Conservation (phyloP, 257 asterid species). For the Penstemon davidsonii region DNA sequence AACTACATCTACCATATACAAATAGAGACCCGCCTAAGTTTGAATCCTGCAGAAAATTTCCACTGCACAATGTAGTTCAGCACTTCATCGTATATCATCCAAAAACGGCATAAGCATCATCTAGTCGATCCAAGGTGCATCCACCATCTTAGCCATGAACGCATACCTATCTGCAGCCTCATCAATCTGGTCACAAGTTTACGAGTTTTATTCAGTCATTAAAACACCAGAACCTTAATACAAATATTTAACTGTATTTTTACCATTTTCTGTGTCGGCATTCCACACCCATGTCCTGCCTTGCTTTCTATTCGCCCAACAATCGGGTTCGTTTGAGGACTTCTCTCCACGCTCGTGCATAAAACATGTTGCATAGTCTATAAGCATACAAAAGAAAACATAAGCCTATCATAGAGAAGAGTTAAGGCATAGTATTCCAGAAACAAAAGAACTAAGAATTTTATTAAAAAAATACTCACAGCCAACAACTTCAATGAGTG, state of each 20-base stretch:
- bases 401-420: not conserved
- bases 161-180: slow-evolving; percentile 70
- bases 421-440: not conserved
- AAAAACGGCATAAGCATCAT: slow-evolving; percentile 1
- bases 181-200: slow-evolving; percentile 49
- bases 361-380: slow-evolving; percentile 74
- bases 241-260: not conserved
- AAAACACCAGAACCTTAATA: not conserved
- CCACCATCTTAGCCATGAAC: slow-evolving; percentile 76
- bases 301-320: slow-evolving; percentile 66
- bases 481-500: slow-evolving; percentile 74
- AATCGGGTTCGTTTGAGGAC: slow-evolving; percentile 66
- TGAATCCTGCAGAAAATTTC: too few species aligned
- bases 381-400: slow-evolving; percentile 3
- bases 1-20: too few species aligned
- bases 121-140: slow-evolving; percentile 63
- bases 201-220: not conserved
- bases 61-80: too few species aligned
- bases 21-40: too few species aligned
- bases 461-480: slow-evolving; percentile 32
- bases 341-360: slow-evolving; percentile 49
- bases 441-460: not conserved
- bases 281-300: slow-evolving; percentile 88
- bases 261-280: slow-evolving; percentile 76
- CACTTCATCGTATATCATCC: not conserved